Evolutionary conservation across 257 asterid genomes (phyloP).

Genomic region (Primulina tabacum): DNA sequence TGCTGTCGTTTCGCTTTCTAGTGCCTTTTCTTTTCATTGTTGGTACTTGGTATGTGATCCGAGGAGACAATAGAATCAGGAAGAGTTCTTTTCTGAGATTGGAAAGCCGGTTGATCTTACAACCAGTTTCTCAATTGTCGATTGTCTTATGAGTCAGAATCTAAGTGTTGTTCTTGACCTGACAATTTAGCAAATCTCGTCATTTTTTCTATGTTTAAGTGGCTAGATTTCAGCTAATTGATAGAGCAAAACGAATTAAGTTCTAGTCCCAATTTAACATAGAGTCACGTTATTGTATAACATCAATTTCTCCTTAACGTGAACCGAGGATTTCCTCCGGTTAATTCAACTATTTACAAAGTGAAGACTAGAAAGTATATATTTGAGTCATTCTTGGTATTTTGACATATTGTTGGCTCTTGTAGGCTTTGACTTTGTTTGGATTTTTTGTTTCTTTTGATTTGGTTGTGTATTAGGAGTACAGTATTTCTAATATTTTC

Average conservation of each 20-base stretch:
- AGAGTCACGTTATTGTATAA: no score
- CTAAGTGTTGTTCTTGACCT: conserved; percentile 21
- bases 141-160: conserved; percentile 26
- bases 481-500: no score
- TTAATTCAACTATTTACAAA: no score
- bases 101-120: conserved; percentile 24
- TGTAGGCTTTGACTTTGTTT: no score
- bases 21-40: conserved; percentile 22
- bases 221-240: no score
- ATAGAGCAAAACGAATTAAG: no score
- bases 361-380: no score
- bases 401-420: no score
- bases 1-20: conserved; percentile 27
- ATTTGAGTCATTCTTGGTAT: no score
- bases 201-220: neutral
- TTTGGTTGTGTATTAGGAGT: no score
- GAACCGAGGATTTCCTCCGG: neutral
- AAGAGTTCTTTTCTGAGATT: conserved; percentile 30
- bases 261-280: no score
- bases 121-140: conserved; percentile 27
- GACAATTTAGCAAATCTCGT: conserved; percentile 22
- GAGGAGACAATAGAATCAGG: conserved; percentile 30
- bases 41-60: conserved; percentile 27
- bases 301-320: neutral
- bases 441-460: no score